Evolutionary conservation across 768 basidiomycete genomes (phyloP).

Genomic region (Termitomyces sp.): DNA sequence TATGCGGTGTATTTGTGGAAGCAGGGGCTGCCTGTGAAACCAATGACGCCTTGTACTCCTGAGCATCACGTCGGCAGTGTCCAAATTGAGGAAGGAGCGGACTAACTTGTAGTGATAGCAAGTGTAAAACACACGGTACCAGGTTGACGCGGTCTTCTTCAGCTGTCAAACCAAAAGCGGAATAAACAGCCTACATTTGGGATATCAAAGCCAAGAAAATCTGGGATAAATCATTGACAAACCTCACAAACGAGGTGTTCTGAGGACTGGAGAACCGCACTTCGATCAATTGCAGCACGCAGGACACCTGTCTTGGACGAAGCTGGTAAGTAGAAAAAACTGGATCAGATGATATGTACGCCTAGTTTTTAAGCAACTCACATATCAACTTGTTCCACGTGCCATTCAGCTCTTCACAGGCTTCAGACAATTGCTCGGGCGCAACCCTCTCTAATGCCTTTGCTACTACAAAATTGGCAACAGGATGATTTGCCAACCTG

Average conservation of each 20-base stretch:
- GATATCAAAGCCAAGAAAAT: conserved; percentile 3
- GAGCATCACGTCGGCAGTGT: neutral
- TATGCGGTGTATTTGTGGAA: neutral
- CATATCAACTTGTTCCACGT: conserved; percentile 64
- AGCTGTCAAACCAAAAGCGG: conserved; percentile 52
- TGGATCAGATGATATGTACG: neutral
- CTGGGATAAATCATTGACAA: conserved; percentile 14
- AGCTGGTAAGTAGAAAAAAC: conserved; percentile 32
- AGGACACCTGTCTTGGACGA: conserved; percentile 74
- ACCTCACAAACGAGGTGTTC: conserved; percentile 58
- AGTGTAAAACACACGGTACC: conserved; percentile 62
- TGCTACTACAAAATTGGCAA: conserved; percentile 91
- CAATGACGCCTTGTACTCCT: conserved; percentile 19
- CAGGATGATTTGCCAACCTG: conserved; percentile 77
- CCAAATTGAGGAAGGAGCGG: neutral
- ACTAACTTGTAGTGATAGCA: conserved; percentile 46
- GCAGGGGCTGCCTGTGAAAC: neutral
- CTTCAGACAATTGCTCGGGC: conserved; percentile 46
- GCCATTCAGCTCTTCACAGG: conserved; percentile 55
- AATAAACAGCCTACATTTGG: conserved; percentile 47
- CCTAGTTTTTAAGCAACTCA: conserved; percentile 32
- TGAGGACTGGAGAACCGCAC: conserved; percentile 39
- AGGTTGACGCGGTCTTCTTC: conserved; percentile 46
- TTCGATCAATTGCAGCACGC: conserved; percentile 69
- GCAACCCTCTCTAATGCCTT: conserved; percentile 64